Percentiles rank a stretch among this genome's conserved stretches.
Evolutionary conservation across 139 green algal genomes (phyloP).

Genomic region (Auxenochlorella protothecoides): DNA sequence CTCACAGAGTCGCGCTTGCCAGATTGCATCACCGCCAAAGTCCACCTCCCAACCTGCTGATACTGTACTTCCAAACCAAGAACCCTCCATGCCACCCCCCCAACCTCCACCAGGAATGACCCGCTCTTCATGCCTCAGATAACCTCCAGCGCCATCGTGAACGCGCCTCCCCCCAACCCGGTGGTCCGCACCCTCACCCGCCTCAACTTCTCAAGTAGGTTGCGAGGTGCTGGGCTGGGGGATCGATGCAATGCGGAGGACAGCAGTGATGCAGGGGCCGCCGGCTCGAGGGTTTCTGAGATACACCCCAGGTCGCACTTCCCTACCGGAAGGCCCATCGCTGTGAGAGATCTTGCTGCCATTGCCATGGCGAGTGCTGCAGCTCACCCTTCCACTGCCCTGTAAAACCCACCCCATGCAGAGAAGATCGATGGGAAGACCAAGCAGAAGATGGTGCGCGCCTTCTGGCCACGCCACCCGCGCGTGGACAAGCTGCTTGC

Average conservation of each 20-base stretch:
- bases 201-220: slow-evolving; percentile 17
- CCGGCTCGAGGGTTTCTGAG: neutral
- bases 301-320: neutral
- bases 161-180: slow-evolving; percentile 26
- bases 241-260: neutral
- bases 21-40: too few species aligned
- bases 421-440: slow-evolving; percentile 13
- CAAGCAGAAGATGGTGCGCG: slow-evolving; percentile 22
- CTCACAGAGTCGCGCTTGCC: too few species aligned
- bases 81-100: neutral
- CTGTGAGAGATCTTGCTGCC: slow-evolving; percentile 4
- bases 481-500: slow-evolving; percentile 25
- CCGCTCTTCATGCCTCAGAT: slow-evolving; percentile 39
- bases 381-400: too few species aligned
- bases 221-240: neutral
- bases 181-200: slow-evolving; percentile 32
- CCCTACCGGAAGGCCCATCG: neutral
- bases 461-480: slow-evolving; percentile 10
- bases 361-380: too few species aligned
- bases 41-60: too few species aligned
- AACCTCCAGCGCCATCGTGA: slow-evolving; percentile 42
- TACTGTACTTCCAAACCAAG: too few species aligned
- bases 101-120: slow-evolving; percentile 9
- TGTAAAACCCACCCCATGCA: neutral
- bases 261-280: neutral